Evolutionary conservation across 306 rosid species (phyloP).

Genomic region (Prunus campanulata): DNA sequence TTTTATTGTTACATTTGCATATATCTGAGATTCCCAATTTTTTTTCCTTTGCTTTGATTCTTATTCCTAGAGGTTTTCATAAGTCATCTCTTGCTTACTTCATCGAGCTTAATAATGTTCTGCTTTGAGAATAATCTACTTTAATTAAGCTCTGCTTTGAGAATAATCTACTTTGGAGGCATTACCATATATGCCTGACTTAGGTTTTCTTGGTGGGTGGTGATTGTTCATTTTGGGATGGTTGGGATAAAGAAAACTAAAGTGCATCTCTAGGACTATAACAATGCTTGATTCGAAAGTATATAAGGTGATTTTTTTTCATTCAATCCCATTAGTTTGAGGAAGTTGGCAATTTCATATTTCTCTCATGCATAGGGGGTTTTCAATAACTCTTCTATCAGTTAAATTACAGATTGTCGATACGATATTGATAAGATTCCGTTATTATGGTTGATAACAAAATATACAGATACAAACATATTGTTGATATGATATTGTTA

Average conservation of each 20-base stretch:
- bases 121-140: neutral
- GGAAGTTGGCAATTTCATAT: neutral
- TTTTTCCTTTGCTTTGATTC: neutral
- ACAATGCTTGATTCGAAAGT: too few species aligned
- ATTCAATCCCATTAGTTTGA: neutral
- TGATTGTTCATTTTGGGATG: neutral
- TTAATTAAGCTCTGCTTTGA: too few species aligned
- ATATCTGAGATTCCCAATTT: neutral
- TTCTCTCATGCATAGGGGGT: neutral
- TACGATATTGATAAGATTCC: too few species aligned
- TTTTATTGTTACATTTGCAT: neutral
- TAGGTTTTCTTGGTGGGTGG: neutral
- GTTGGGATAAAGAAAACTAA: too few species aligned
- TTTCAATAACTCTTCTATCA: too few species aligned
- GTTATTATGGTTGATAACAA: too few species aligned
- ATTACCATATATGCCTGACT: neutral
- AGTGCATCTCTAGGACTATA: too few species aligned
- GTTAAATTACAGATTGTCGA: too few species aligned
- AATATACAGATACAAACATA: too few species aligned
- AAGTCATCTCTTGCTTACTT: slow-evolving; percentile 4
- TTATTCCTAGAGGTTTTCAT: slow-evolving; percentile 1
- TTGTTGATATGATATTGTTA: too few species aligned
- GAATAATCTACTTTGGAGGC: neutral
- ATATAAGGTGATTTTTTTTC: neutral
- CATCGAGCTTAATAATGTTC: too few species aligned